Conservation (phyloP, 495 filamentous ascomycete genomes). For the Xylaria intraflava region DNA sequence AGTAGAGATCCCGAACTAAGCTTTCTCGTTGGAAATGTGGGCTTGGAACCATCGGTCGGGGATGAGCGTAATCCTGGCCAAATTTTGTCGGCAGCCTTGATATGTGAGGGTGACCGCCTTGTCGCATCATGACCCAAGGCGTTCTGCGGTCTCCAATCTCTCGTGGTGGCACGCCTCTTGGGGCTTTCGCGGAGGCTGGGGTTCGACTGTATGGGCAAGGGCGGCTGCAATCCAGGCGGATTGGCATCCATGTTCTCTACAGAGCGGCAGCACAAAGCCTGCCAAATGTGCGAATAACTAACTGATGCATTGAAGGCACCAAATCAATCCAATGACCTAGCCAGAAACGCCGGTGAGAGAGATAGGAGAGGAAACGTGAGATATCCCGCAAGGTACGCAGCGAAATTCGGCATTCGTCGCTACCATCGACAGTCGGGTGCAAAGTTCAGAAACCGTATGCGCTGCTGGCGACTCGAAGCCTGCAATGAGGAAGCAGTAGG, state of each 20-base stretch:
- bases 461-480: neutral
- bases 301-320: slow-evolving; percentile 25
- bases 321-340: slow-evolving; percentile 3
- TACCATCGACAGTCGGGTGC: neutral
- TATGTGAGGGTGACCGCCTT: slow-evolving; percentile 17
- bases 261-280: slow-evolving; percentile 24
- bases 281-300: slow-evolving; percentile 12
- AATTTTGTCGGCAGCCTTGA: slow-evolving; percentile 11
- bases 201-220: slow-evolving; percentile 20
- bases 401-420: neutral
- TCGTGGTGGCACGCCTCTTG: slow-evolving; percentile 11
- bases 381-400: neutral
- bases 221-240: slow-evolving; percentile 14
- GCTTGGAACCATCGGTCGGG: slow-evolving; percentile 24
- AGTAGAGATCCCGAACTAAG: slow-evolving; percentile 33
- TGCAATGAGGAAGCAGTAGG: neutral
- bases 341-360: neutral
- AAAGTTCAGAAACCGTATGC: neutral
- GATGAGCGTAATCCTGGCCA: slow-evolving; percentile 26
- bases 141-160: slow-evolving; percentile 15
- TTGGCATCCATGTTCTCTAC: slow-evolving; percentile 30
- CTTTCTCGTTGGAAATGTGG: slow-evolving; percentile 39
- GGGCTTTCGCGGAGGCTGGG: slow-evolving; percentile 15
- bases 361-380: neutral
- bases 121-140: slow-evolving; percentile 9